Base-by-base conservation (phyloP, 139 green algal species). In the Parachlorella kessleri region DNA sequence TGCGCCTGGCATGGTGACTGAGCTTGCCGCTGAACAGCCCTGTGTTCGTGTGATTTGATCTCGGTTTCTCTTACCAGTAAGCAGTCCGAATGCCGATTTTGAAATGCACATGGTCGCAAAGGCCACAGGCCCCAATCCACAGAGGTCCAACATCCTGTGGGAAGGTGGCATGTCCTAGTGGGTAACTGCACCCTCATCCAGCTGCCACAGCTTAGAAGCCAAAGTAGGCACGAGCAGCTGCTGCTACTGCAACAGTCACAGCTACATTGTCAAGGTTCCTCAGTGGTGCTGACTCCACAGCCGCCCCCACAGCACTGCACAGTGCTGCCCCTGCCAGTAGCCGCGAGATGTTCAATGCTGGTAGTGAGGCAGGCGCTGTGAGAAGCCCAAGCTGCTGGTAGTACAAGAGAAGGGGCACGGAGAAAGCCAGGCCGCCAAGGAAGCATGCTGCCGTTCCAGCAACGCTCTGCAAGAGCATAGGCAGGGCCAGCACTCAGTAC, bases 211-310 rank as follows among this genome's bases (percentile, higher is more conserved):
- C 28, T 73, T 37, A 73, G 30, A 73, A 75, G 26, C 41, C 41
- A 75, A 75, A 75, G 69, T n/a, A 65, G 1, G 75, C 41, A 1
- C 80, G 66, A 4, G 81, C 54, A 28, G 78, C 66, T 18, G 63
- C n/a, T 10, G 54, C 67, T 3, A 63, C 68, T 4, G 73, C 68
- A 1, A 74, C 5, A 1, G 55, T 59, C 18, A 81, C 68, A 6
- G 73, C 78, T 4, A 77, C 3, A 40, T 84, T 84, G 55, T 84
- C 80, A 1, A 71, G 18, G 32, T 80, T 70, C 0, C 26, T 35
- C 0, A 84, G 7, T 0, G 77, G 72, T 26, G 84, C 40, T 21
- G 71, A 81, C 73, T 87, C 82, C 36, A 77, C 77, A 24, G 32
- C 33, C 24, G 82, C 68, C 0, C 71, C 82, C 40, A 75, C 69